A percentile compares a stretch with the other conserved stretches of the same genome.
phyloP scores from a whole-genome alignment of 768 basidiomycete genomes.

The Tubosaeta brunneosetosa region DNA sequence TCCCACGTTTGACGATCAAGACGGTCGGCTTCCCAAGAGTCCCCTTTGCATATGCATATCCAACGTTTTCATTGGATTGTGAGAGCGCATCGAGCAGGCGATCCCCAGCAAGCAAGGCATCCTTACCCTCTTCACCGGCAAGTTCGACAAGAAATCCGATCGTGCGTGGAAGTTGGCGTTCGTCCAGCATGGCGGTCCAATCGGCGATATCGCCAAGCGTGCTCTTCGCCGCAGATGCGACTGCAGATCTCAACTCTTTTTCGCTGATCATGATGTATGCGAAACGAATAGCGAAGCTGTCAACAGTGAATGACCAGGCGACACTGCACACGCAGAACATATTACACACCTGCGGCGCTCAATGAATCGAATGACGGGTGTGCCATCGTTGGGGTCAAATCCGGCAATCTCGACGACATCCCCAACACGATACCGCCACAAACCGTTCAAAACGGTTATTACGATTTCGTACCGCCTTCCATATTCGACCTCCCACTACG shows the following conservation, averaged over 20 bases:
- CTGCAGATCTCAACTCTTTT: constrained; percentile 6
- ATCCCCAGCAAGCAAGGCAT: neutral
- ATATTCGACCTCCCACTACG: constrained; percentile 15
- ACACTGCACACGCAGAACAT: neutral
- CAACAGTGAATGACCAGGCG: neutral
- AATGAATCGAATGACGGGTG: constrained; percentile 16
- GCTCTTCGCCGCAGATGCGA: neutral
- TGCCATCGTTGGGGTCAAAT: constrained; percentile 16
- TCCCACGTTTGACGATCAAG: constrained; percentile 17
- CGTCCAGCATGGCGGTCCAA: constrained; percentile 14
- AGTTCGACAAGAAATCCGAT: constrained; percentile 17
- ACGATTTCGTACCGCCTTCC: constrained; percentile 16
- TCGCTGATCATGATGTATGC: constrained; percentile 14
- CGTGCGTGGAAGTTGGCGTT: constrained; percentile 1
- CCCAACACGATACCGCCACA: constrained; percentile 22
- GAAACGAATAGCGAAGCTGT: constrained; percentile 6
- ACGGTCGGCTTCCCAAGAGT: constrained; percentile 14
- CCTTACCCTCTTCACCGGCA: neutral
- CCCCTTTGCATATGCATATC: neutral
- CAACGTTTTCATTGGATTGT: neutral
- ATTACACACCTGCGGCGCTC: constrained; percentile 1
- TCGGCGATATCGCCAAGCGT: constrained; percentile 2
- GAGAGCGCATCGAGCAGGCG: constrained; percentile 9
- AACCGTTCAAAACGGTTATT: constrained; percentile 14
- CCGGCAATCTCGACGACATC: constrained; percentile 20